A percentile compares a stretch with the other conserved stretches of the same genome.
Conservation (phyloP, 2,329 filamentous ascomycete species). For the Claviceps monticola region DNA sequence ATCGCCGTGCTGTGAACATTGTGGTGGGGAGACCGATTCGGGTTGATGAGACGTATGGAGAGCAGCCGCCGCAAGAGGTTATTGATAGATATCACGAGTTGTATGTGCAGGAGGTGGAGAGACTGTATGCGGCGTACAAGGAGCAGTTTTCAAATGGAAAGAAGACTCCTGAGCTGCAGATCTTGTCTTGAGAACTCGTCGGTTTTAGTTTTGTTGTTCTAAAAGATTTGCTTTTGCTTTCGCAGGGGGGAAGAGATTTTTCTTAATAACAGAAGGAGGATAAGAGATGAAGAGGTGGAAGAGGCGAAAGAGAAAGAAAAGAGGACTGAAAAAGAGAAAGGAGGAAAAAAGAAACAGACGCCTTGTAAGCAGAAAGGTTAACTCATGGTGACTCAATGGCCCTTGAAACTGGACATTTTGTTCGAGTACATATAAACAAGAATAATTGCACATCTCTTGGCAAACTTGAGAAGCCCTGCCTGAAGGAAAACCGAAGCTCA, state of each 20-base stretch:
- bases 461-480: too few species aligned
- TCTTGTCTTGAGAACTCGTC: slow-evolving; percentile 37
- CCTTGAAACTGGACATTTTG: too few species aligned
- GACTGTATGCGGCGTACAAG: slow-evolving; percentile 66
- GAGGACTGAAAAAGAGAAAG: background rate
- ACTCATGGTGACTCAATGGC: too few species aligned
- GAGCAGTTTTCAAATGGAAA: slow-evolving; percentile 55
- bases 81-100: slow-evolving; percentile 66
- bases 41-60: slow-evolving; percentile 42
- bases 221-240: background rate
- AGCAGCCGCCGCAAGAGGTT: slow-evolving; percentile 55
- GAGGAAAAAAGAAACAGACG: background rate
- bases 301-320: background rate
- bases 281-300: background rate
- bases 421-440: too few species aligned
- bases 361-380: background rate
- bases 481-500: background rate
- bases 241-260: too few species aligned
- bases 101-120: slow-evolving; percentile 63
- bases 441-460: too few species aligned
- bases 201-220: background rate
- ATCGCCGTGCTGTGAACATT: slow-evolving; percentile 73
- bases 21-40: slow-evolving; percentile 75
- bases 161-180: slow-evolving; percentile 50
- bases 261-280: background rate